Conservation (phyloP, 179 eudicot genomes). For the Sideroxylon spinosum region DNA sequence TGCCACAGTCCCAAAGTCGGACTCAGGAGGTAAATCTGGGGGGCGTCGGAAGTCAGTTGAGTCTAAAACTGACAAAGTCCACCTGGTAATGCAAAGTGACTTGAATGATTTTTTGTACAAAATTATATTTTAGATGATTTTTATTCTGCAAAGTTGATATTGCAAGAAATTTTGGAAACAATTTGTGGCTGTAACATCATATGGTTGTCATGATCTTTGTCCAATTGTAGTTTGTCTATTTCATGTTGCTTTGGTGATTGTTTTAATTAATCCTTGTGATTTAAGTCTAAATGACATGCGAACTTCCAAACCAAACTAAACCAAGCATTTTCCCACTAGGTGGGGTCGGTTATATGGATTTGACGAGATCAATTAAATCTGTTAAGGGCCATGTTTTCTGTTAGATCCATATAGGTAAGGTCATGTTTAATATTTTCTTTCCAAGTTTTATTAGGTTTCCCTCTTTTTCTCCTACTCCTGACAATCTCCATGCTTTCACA, state of each 20-base stretch:
- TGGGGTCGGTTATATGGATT: too few relatives aligned
- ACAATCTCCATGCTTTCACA: too few relatives aligned
- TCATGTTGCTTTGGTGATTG: background rate
- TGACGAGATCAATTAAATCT: too few relatives aligned
- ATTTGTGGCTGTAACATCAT: background rate
- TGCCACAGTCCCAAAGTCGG: conserved; percentile 58
- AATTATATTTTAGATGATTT: background rate
- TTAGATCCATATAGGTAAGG: too few relatives aligned
- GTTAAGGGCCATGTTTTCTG: too few relatives aligned
- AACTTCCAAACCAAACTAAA: too few relatives aligned
- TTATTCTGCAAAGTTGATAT: background rate
- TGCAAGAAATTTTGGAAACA: background rate
- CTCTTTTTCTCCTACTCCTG: too few relatives aligned
- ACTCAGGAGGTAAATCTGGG: conserved; percentile 49
- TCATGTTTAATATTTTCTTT: too few relatives aligned
- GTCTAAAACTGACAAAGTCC: conserved; percentile 69
- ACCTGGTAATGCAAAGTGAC: conserved; percentile 51
- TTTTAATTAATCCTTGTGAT: background rate
- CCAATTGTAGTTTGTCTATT: background rate
- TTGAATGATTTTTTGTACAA: background rate
- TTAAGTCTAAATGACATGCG: background rate
- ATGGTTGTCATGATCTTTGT: background rate
- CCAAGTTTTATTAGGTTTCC: too few relatives aligned
- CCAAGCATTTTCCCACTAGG: too few relatives aligned
- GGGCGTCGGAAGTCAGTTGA: conserved; percentile 59